Evolutionary conservation across 208 protist genomes (phyloP).

Genomic region (Leishmania martiniquensis): DNA sequence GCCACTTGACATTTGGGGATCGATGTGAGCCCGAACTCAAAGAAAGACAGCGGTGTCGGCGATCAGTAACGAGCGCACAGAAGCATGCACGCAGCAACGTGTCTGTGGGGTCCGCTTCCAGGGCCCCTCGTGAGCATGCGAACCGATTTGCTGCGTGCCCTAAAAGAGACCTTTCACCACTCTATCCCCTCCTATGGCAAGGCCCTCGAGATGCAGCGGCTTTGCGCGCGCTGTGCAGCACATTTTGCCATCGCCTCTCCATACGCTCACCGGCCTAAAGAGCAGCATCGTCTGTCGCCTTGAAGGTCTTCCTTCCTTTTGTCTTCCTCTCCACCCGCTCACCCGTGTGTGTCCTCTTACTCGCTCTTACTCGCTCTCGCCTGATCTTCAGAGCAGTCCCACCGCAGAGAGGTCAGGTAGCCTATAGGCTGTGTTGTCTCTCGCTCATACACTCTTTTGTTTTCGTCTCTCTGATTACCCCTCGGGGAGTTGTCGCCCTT

Average conservation of each 20-base stretch:
- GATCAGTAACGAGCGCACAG: not conserved
- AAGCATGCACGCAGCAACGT: not conserved
- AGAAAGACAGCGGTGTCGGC: not conserved
- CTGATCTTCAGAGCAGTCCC: too few relatives aligned
- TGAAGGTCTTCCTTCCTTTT: not conserved
- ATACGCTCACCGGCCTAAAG: not conserved
- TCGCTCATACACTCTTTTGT: too few relatives aligned
- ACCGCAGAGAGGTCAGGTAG: too few relatives aligned
- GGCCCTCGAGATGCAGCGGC: not conserved
- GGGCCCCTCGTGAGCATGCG: not conserved
- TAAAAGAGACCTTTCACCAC: not conserved
- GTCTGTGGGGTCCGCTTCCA: not conserved
- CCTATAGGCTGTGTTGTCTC: too few relatives aligned
- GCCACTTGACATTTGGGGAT: constrained; percentile 51
- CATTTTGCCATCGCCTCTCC: not conserved
- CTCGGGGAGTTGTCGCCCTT: not conserved
- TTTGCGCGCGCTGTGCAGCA: not conserved
- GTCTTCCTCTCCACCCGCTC: too few relatives aligned
- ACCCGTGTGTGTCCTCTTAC: too few relatives aligned
- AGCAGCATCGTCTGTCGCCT: not conserved
- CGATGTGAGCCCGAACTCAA: not conserved
- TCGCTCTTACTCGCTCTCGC: not conserved
- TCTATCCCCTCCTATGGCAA: not conserved
- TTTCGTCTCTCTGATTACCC: not conserved
- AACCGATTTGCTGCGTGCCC: not conserved